Conservation (phyloP, 2,329 filamentous ascomycete genomes). For the Diaporthe eres region DNA sequence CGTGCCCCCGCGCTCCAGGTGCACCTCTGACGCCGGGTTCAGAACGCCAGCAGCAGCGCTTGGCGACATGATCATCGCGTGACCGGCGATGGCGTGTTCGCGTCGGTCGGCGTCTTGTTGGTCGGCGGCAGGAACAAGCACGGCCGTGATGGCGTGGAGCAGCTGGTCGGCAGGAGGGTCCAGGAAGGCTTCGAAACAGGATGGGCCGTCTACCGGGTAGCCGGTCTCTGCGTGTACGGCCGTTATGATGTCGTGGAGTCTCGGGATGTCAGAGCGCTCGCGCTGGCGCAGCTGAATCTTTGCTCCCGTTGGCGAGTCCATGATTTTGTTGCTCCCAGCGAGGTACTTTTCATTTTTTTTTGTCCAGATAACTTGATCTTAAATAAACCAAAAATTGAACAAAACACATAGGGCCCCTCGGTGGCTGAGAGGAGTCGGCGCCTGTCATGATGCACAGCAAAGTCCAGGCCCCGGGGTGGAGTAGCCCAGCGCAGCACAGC, state of each 20-base stretch:
- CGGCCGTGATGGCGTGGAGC: constrained; percentile 1
- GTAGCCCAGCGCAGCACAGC: not conserved
- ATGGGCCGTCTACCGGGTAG: not conserved
- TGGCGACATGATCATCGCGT: constrained; percentile 22
- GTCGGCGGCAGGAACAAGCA: not conserved
- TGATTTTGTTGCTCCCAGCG: not conserved
- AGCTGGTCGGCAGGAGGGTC: not conserved
- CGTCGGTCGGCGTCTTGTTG: not conserved
- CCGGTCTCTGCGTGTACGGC: not conserved
- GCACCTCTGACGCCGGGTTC: not conserved
- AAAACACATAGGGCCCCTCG: not conserved
- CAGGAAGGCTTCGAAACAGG: not conserved
- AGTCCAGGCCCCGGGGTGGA: too few species aligned
- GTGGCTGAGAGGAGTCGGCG: not conserved
- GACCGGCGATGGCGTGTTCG: not conserved
- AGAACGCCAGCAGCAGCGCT: not conserved
- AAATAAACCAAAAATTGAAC: too few species aligned
- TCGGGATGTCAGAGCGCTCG: not conserved
- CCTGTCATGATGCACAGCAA: not conserved
- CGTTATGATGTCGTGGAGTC: not conserved
- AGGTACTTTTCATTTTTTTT: not conserved
- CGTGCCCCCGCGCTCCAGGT: not conserved
- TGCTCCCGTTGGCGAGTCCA: not conserved
- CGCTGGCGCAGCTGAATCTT: not conserved
- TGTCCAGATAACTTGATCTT: not conserved